These are phyloP conservation scores for Glycine soja DNA, from an alignment of 306 rosid species.

Conservation along the genomic window DNA sequence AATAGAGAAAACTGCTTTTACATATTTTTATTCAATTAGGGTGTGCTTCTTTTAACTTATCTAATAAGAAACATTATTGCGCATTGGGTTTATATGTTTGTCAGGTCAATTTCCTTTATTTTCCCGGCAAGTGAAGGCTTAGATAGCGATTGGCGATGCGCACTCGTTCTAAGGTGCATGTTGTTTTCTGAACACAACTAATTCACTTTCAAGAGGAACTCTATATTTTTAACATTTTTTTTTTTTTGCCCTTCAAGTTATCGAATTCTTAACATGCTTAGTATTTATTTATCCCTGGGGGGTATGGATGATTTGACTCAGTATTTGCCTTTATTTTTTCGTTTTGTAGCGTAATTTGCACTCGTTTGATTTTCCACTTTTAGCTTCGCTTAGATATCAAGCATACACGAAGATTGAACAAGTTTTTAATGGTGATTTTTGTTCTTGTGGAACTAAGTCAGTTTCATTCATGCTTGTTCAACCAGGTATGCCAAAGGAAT, in stretches of 20 bases:
- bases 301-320: too few species aligned
- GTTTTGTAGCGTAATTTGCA: too few species aligned
- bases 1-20: neutral
- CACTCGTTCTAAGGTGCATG: neutral
- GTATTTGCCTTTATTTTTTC: too few species aligned
- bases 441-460: neutral
- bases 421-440: neutral
- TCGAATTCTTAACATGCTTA: too few species aligned
- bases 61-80: neutral
- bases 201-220: neutral
- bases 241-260: neutral
- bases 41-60: neutral
- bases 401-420: neutral
- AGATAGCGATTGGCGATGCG: neutral
- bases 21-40: neutral
- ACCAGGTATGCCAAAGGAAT: neutral
- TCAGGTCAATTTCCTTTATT: neutral
- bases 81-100: neutral
- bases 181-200: slow-evolving; percentile 12
- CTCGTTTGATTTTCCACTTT: too few species aligned
- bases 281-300: too few species aligned
- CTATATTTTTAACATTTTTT: neutral
- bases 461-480: neutral
- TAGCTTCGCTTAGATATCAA: too few species aligned
- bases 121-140: neutral